These are phyloP conservation scores for Aspergillus ellipticus DNA, from an alignment of 495 filamentous ascomycete genomes.

Conservation along the genomic window DNA sequence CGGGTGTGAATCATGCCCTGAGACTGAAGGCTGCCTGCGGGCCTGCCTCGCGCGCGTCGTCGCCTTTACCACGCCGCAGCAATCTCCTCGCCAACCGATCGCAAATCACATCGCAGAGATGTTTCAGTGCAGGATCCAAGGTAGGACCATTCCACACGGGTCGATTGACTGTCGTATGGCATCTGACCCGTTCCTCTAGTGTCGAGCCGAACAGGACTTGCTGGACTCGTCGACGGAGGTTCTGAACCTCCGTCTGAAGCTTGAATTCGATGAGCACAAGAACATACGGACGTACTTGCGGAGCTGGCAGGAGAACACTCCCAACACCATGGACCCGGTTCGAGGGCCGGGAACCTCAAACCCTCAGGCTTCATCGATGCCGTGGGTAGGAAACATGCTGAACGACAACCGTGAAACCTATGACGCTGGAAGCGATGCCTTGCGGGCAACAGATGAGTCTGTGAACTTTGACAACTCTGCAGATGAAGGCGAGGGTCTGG, in stretches of 20 bases:
- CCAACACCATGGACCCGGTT: conserved; percentile 35
- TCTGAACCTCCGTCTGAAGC: conserved; percentile 27
- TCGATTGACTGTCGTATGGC: not conserved
- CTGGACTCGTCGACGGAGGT: conserved; percentile 7
- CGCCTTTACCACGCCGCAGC: conserved; percentile 3
- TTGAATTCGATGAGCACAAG: conserved; percentile 34
- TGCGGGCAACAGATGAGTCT: conserved; percentile 28
- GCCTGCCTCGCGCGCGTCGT: conserved; percentile 1
- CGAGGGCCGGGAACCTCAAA: conserved; percentile 21
- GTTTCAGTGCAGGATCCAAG: conserved; percentile 5
- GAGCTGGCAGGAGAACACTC: conserved; percentile 46
- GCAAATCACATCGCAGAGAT: not conserved
- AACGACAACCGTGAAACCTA: conserved; percentile 39
- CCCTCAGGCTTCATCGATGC: not conserved
- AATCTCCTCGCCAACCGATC: not conserved
- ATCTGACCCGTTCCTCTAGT: conserved; percentile 3
- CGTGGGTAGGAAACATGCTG: conserved; percentile 34
- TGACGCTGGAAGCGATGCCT: conserved; percentile 24
- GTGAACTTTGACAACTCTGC: conserved; percentile 28
- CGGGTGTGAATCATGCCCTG: conserved; percentile 8
- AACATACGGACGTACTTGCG: conserved; percentile 50
- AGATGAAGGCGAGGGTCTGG: conserved; percentile 34
- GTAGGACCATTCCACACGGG: conserved; percentile 12
- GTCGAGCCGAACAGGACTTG: conserved; percentile 10
- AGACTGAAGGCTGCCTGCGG: not conserved